Conservation (phyloP, 768 basidiomycete genomes). For the Macrolepiota fuliginosa region DNA sequence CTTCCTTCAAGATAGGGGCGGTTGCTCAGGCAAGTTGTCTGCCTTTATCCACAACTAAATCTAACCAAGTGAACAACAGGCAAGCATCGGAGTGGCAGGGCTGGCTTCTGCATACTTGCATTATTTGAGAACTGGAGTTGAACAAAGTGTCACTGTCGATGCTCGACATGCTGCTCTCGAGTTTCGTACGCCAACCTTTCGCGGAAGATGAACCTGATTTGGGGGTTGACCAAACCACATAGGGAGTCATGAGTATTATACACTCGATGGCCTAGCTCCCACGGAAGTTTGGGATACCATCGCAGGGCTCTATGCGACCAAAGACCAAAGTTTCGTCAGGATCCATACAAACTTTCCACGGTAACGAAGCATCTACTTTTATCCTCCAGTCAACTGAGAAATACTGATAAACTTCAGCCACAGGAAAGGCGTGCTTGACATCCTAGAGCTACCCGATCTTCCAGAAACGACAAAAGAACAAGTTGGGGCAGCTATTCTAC, state of each 20-base stretch:
- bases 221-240: not conserved
- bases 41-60: not conserved
- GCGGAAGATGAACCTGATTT: not conserved
- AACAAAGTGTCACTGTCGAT: constrained; percentile 49
- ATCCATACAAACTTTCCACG: constrained; percentile 68
- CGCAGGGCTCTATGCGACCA: constrained; percentile 54
- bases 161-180: constrained; percentile 55
- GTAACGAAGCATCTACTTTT: constrained; percentile 27
- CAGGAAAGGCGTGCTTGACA: constrained; percentile 44
- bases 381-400: not conserved
- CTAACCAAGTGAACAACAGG: constrained; percentile 24
- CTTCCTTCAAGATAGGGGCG: constrained; percentile 51
- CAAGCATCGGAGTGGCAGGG: constrained; percentile 47
- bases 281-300: constrained; percentile 43
- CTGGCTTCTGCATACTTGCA: constrained; percentile 53
- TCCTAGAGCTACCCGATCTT: constrained; percentile 35
- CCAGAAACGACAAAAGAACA: constrained; percentile 29
- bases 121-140: constrained; percentile 39
- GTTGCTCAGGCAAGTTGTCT: constrained; percentile 45
- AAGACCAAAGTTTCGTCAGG: constrained; percentile 45
- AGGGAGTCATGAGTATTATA: constrained; percentile 55
- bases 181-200: constrained; percentile 38
- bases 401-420: constrained; percentile 34
- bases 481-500: constrained; percentile 34
- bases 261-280: constrained; percentile 35